Evolutionary conservation across 768 basidiomycete genomes (phyloP), one percentile per base, ranked within the genome.

Genomic region (Russula sp.): DNA sequence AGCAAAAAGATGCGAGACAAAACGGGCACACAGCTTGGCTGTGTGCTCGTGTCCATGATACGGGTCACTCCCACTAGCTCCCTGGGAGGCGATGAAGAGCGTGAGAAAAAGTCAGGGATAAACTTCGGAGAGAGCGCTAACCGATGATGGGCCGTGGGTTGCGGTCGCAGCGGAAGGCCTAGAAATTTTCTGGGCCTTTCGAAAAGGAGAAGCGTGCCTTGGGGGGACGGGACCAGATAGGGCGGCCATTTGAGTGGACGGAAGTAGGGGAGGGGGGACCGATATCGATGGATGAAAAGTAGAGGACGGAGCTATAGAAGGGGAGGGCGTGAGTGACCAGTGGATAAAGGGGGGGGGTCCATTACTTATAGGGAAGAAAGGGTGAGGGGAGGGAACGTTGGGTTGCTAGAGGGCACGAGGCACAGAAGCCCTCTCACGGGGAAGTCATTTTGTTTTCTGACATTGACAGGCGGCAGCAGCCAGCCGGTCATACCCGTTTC

Each of bases 1-100:
- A 0, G 86, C 84, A 69, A 94, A 95, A 0, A 94, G 79, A 56
- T 90, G 87, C 0, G 87, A 87, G 22, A 96, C 92, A 70, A 94
- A 95, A 0, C 88, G 80, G 0, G 81, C 85, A 55, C 86, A 84
- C 49, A 92, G 73, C 20, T 82, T 81, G 0, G 92, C 86, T 0
- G 84, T 76, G 22, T 76, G 74, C 71, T 90, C 89, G 71, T 94
- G 88, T 42, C 93, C 92, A 60, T 90, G 88, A 72, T 76, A 86
- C 0, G 82, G 82, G 69, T 88, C 85, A 4, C 56, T 65, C 25
- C 55, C 46, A 67, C 61, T 67, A 55, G 66, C 63, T 22, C 52
- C 43, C 58, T 58, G 9, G 0, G 32, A 22, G 2, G 43, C 22
- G n/a, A 29, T 29, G 7, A 9, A 25, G n/a, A 9, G 60, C 49